A percentile compares a stretch with the other conserved stretches of the same genome.
Evolutionary conservation across 257 asterid genomes (phyloP).

Genomic region (Solanum megistacrolobum): DNA sequence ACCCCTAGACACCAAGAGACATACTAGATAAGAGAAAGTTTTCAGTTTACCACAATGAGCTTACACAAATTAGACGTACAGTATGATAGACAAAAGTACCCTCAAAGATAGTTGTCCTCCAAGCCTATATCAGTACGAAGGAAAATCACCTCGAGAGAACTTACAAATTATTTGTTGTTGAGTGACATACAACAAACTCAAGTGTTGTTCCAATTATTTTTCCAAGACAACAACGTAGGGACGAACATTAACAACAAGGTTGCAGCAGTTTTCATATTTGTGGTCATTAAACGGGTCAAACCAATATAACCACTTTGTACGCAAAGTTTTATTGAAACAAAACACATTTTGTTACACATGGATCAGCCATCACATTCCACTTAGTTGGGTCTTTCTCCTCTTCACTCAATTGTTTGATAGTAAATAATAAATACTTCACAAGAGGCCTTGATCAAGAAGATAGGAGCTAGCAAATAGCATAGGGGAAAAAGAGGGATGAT

Average conservation of each 20-base stretch:
- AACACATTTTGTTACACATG: neutral
- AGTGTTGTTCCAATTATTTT: neutral
- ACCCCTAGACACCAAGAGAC: neutral
- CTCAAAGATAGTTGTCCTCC: neutral
- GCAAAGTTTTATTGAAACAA: neutral
- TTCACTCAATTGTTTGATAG: neutral
- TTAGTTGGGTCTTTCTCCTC: neutral
- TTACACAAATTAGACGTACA: neutral
- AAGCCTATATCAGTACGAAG: neutral
- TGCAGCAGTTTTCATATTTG: neutral
- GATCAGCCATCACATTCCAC: neutral
- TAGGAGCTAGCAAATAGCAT: neutral
- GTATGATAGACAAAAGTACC: neutral
- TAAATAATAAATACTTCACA: neutral
- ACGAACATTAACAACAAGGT: neutral
- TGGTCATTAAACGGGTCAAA: neutral
- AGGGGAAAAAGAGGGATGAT: neutral
- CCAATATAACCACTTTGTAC: neutral
- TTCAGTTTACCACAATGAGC: neutral
- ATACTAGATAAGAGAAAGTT: neutral
- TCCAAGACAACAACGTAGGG: neutral
- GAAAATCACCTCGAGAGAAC: neutral
- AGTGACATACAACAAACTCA: neutral
- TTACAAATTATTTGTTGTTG: neutral
- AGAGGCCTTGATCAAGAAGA: neutral